Percentiles rank a stretch among this genome's conserved stretches.
phyloP scores from a whole-genome alignment of 176 grass and related monocot species.

The Zea mays region DNA sequence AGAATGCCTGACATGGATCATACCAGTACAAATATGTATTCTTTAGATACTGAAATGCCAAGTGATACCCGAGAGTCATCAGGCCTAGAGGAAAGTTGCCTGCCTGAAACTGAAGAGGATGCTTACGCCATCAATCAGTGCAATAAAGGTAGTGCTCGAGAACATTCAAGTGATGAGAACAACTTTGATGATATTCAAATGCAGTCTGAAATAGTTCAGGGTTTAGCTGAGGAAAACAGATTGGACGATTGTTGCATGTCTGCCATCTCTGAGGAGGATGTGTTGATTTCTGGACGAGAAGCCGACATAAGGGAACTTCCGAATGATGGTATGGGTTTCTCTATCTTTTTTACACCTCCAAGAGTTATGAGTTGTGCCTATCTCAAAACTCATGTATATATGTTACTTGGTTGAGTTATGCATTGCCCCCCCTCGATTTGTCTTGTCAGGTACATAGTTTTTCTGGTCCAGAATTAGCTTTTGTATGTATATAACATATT shows the following conservation, averaged over 20 bases:
- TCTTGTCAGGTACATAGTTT: conserved; percentile 24
- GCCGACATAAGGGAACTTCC: conserved; percentile 48
- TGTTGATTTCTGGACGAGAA: conserved; percentile 48
- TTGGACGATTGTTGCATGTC: conserved; percentile 56
- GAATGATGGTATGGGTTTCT: conserved; percentile 53
- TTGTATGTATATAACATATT: neutral
- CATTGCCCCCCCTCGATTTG: neutral
- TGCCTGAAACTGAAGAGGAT: conserved; percentile 42
- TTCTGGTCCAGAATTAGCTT: neutral
- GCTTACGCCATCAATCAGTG: conserved; percentile 22
- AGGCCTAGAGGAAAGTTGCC: conserved; percentile 15
- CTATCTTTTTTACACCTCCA: conserved; percentile 6
- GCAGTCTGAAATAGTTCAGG: conserved; percentile 45
- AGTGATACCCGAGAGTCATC: too few species aligned
- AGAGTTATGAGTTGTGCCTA: neutral
- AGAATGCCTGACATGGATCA: too few species aligned
- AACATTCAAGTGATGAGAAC: conserved; percentile 33
- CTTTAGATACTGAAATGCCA: too few species aligned
- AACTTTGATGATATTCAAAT: conserved; percentile 45
- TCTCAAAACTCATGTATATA: conserved; percentile 4
- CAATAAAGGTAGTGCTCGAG: conserved; percentile 35
- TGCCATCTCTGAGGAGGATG: conserved; percentile 51
- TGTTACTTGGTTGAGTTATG: neutral
- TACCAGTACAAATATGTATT: too few species aligned
- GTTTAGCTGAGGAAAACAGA: conserved; percentile 35